phyloP scores from a whole-genome alignment of 2,329 filamentous ascomycete species.

The Venturia asperata region DNA sequence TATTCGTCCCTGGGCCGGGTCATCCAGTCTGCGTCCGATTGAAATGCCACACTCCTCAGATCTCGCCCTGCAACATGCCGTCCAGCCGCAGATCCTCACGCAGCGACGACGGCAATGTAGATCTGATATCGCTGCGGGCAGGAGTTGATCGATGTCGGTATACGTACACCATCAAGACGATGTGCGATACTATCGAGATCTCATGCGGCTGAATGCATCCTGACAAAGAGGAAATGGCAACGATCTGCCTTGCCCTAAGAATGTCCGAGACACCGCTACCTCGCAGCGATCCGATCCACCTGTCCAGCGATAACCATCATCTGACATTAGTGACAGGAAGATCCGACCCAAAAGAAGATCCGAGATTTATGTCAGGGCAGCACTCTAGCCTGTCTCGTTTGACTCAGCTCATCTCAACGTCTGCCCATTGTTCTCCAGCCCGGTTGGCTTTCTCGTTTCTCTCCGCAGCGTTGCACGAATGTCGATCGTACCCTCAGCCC shows the following conservation, averaged over 20 bases:
- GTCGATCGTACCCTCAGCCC: not conserved
- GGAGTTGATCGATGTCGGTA: not conserved
- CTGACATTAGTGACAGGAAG: too few relatives aligned
- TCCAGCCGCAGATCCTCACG: not conserved
- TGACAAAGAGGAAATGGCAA: conserved; percentile 2
- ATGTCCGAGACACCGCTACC: not conserved
- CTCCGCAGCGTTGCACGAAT: not conserved
- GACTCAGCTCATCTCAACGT: not conserved
- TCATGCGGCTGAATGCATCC: not conserved
- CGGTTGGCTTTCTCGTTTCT: not conserved
- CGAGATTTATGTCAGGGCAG: conserved; percentile 6
- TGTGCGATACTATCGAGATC: not conserved
- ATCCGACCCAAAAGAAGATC: not conserved
- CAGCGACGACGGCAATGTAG: not conserved
- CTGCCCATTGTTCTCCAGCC: not conserved
- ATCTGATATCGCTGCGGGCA: not conserved
- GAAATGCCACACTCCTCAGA: not conserved
- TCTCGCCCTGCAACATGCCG: not conserved
- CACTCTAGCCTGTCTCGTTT: not conserved
- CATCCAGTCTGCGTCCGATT: conserved; percentile 1
- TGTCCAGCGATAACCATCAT: not conserved
- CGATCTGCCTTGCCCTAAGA: not conserved
- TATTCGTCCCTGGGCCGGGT: not conserved
- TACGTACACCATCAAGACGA: too few relatives aligned
- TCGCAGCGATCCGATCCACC: conserved; percentile 4